Base-by-base conservation (phyloP, 1,284 basidiomycete species). In the Moesziomyces parantarcticus region DNA sequence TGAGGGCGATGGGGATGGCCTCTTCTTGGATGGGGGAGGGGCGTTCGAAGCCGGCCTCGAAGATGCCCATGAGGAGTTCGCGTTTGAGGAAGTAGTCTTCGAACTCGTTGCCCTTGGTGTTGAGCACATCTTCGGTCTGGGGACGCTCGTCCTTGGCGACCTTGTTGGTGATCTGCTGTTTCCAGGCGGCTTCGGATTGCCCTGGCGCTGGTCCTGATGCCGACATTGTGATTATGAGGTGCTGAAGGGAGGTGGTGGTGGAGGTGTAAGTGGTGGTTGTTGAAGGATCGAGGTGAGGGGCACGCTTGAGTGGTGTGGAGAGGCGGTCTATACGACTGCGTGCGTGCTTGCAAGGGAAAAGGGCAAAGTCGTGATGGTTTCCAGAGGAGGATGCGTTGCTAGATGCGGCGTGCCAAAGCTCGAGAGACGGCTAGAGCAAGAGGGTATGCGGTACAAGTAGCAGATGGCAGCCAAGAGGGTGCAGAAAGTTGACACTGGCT, bases 11-110 rank as follows among this genome's bases (percentile, higher is more conserved):
- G 11, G 85, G 85, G 56, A 86, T 83, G 41, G 92, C 76, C 87
- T 97, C 94, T 89, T 99, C 97, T 87, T 99, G 96, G 84, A 99
- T 98, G 52, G 96, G 97, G 25, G 92, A 95, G 22, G 97, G 96
- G 77, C 89, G 90, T 85, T 99, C 97, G 84, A 98, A 99, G 22
- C 82, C 82, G 34, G 81, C 81, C 58, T 83, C 80, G 47, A 83
- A 83, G 65, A 83, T 83, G 54, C 82, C 82, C 82, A 83, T 83
- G 29, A 83, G 68, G n/a, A 83, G 76, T 66, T 82, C 80, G 25
- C 82, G 76, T 69, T 83, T 83, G 51, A 83, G 64, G 53, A 79
- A 83, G 60, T 79, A 83, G 58, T 83, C 82, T 57, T 83, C 82
- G 54, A 83, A 83, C 41, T 83, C 82, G 62, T 83, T 83, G 25